Base-by-base conservation (phyloP, 345 rosid species). In the Streptanthus diversifolius region DNA sequence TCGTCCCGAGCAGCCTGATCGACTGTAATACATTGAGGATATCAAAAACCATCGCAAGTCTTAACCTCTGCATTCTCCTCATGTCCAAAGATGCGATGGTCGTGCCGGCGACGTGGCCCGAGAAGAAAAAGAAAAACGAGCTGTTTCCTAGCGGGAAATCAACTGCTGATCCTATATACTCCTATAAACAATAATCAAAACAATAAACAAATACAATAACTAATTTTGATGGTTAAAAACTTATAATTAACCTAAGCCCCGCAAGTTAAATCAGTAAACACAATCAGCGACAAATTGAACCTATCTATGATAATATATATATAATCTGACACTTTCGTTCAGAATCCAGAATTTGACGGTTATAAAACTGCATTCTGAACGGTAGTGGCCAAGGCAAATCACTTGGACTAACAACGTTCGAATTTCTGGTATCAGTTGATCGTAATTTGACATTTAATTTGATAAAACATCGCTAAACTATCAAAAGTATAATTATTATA, bases 81-180 rank as follows among this genome's bases (percentile, higher is more conserved):
- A 89, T 91, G 76, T 93, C 98, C 27, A 84, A 79, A 0, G 98
- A 88, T 18, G 97, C 95, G 22, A 91, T 93, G 85, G 90, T 87
- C 0, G 97, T 84, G 8, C 95, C 97, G 0, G 91, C 97, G 0
- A 93, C 96, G 21, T 93, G 97, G 7, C 98, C 98, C 0, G 97
- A 93, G 87, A 77, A 91, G 78, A 93, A 91, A 15, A 89, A 85
- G 79, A 93, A 93, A 81, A 93, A 93, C 0, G 97, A 91, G 29
- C 87, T 92, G 32, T 93, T 93, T 68, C 95, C 93, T 17, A 89
- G 91, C 0, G 97, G 98, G 52, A 89, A 93, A 77, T 93, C 98
- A 18, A 71, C 87, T 4, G 95, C 97, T 0, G 97, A 93, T 1
- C 98, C 98, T 69, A 93, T 21, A 78, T 88, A 91, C 63, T 82